Percentiles rank a stretch among this genome's conserved stretches.
phyloP scores from a whole-genome alignment of 1,284 basidiomycete species.

The Xerocomus minutiporus region DNA sequence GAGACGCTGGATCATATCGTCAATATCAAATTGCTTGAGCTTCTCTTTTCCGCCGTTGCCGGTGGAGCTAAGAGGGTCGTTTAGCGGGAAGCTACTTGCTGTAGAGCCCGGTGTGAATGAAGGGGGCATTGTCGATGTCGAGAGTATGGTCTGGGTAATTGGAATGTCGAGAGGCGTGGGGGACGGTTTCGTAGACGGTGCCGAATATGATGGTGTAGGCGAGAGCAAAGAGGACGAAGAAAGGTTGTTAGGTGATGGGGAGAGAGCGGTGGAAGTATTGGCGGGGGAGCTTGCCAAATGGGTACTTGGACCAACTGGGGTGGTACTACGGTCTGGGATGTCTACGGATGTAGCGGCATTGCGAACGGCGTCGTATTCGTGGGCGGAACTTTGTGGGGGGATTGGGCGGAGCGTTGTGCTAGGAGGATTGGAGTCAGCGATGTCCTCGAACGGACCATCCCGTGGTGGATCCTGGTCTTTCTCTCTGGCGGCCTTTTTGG shows the following conservation, averaged over 20 bases:
- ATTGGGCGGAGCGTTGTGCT: slow-evolving; percentile 38
- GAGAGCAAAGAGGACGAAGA: slow-evolving; percentile 26
- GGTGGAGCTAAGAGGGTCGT: slow-evolving; percentile 33
- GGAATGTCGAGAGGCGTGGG: slow-evolving; percentile 71
- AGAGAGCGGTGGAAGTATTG: slow-evolving; percentile 27
- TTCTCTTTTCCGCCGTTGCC: slow-evolving; percentile 54
- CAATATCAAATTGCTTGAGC: slow-evolving; percentile 80
- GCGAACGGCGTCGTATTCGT: slow-evolving; percentile 34
- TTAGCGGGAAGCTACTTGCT: slow-evolving; percentile 38
- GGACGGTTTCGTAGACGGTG: slow-evolving; percentile 39
- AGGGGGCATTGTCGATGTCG: slow-evolving; percentile 44
- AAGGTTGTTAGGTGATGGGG: slow-evolving; percentile 30
- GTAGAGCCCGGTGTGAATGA: slow-evolving; percentile 45
- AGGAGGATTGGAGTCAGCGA: slow-evolving; percentile 33
- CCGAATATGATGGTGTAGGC: slow-evolving; percentile 26
- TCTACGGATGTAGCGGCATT: slow-evolving; percentile 45
- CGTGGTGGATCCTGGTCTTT: slow-evolving; percentile 43
- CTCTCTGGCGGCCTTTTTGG: slow-evolving; percentile 63
- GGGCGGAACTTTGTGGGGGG: slow-evolving; percentile 34
- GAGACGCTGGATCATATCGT: slow-evolving; percentile 97
- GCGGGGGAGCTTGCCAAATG: slow-evolving; percentile 29
- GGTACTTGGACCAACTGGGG: slow-evolving; percentile 28
- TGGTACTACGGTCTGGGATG: slow-evolving; percentile 42
- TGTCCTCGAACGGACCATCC: slow-evolving; percentile 32
- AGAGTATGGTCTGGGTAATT: slow-evolving; percentile 66